Base-by-base conservation (phyloP, 2,329 filamentous ascomycete genomes). In the Tolypocladium paradoxum region DNA sequence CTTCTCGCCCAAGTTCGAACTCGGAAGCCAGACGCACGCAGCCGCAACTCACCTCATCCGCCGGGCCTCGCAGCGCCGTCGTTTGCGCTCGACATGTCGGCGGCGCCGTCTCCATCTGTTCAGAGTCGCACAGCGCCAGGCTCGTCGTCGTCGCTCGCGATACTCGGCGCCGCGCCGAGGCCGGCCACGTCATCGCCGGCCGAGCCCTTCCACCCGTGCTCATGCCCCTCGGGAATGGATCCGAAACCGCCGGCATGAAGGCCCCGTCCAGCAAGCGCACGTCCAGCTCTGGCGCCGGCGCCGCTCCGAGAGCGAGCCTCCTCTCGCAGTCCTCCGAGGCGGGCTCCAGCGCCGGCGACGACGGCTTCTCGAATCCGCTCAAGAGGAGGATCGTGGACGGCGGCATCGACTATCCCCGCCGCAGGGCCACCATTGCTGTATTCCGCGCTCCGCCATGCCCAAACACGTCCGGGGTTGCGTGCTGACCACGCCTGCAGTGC, bases 361-460 rank as follows among this genome's bases (percentile, higher is more conserved):
- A 83, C 61, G 75, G 75, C 52, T 73, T 76, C 52, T 72, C 76
- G 29, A 81, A 80, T 57, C 79, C 81, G 38, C 68, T 83, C 33
- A 84, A 84, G 68, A 74, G 81, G 61, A 76, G 81, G 59, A 83
- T 80, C 61, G 82, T 79, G 14, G 81, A 84, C 61, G 76, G 74
- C 36, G 77, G 76, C 20, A 72, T 83, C 48, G 82, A 85, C 64
- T 85, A 85, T 63, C 82, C 82, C 18, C 75, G 82, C 58, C 73
- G 82, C 58, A 74, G 82, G 64, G 82, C 82, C 40, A 85, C 80
- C 31, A 85, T 85, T 62, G 82, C 82, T 60, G 82, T 85, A 76
- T 18, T 9, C 11, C 24, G 9, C 31, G 22, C 34, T 31, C 43
- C 43, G 27, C 12, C 22, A 6, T 45, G 24, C 24, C 22, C 16